A percentile compares a stretch with the other conserved stretches of the same genome.
These are phyloP conservation scores for Tylopilus rubrobrunneus DNA, from an alignment of 768 basidiomycete species.

Conservation along the genomic window DNA sequence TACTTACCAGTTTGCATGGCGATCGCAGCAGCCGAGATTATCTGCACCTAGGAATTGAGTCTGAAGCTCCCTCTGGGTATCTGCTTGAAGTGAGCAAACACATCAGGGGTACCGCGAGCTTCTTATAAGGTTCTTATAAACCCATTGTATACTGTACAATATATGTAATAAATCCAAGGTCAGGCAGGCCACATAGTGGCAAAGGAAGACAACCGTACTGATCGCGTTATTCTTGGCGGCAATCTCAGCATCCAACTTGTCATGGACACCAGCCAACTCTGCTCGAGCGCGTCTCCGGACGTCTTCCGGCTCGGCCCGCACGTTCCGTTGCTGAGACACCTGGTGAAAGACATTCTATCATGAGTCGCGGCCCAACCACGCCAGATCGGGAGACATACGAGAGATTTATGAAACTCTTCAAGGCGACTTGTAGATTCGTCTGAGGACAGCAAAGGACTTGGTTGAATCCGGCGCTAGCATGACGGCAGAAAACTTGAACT, in stretches of 20 bases:
- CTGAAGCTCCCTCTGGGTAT: constrained; percentile 39
- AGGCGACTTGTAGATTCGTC: constrained; percentile 36
- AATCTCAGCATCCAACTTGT: no score
- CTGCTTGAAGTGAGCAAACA: constrained; percentile 31
- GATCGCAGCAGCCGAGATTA: no score
- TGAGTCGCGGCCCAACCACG: no score
- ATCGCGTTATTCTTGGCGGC: constrained; percentile 58
- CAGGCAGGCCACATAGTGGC: not conserved
- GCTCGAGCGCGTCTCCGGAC: constrained; percentile 55
- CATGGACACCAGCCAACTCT: no score
- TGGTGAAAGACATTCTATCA: no score
- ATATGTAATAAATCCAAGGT: no score
- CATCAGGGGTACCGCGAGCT: no score
- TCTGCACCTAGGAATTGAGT: no score
- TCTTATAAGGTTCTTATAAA: no score
- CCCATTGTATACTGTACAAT: no score
- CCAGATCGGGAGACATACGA: constrained; percentile 42
- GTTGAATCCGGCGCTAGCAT: constrained; percentile 33
- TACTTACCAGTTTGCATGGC: no score
- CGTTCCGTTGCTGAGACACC: constrained; percentile 64
- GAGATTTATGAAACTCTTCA: constrained; percentile 67
- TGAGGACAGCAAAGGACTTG: constrained; percentile 51
- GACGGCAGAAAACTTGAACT: constrained; percentile 21
- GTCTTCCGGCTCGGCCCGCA: constrained; percentile 62
- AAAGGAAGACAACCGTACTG: constrained; percentile 37